phyloP scores from a whole-genome alignment of 1,284 basidiomycete genomes.

The Trichosporon sp. region DNA sequence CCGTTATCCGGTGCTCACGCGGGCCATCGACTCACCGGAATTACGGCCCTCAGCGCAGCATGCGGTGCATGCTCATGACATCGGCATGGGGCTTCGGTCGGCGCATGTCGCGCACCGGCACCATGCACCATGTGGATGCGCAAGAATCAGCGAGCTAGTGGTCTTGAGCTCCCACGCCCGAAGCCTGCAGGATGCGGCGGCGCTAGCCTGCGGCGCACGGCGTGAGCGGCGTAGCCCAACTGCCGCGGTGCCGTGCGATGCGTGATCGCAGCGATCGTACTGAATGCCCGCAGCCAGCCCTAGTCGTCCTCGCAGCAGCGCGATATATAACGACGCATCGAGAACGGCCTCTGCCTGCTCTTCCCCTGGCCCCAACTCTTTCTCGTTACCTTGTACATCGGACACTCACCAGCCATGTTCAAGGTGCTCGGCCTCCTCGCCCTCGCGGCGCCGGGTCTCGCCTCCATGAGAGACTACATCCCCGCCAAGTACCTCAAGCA shows the following conservation, averaged over 20 bases:
- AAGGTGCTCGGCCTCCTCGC: constrained; percentile 10
- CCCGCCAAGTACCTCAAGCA: background rate
- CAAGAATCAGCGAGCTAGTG: background rate
- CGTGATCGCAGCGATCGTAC: background rate
- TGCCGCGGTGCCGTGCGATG: background rate
- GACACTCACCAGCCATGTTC: background rate
- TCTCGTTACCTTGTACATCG: background rate
- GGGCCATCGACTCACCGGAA: background rate
- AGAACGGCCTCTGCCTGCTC: background rate
- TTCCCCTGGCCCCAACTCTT: background rate
- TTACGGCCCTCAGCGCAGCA: background rate
- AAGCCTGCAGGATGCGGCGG: background rate
- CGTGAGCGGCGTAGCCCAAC: background rate
- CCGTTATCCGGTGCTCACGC: background rate
- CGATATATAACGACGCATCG: background rate
- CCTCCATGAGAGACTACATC: constrained; percentile 6
- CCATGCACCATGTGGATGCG: background rate
- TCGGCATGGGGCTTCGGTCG: background rate
- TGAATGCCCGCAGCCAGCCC: constrained; percentile 4
- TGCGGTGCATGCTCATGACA: background rate
- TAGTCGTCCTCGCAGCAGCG: background rate
- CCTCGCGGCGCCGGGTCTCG: constrained; percentile 2
- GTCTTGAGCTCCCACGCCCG: background rate
- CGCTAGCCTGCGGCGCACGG: background rate
- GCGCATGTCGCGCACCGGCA: constrained; percentile 3